Evolutionary conservation across 2,329 filamentous ascomycete genomes (phyloP), one percentile per base, ranked within the genome.

Genomic region (Aspergillus novoparasiticus): DNA sequence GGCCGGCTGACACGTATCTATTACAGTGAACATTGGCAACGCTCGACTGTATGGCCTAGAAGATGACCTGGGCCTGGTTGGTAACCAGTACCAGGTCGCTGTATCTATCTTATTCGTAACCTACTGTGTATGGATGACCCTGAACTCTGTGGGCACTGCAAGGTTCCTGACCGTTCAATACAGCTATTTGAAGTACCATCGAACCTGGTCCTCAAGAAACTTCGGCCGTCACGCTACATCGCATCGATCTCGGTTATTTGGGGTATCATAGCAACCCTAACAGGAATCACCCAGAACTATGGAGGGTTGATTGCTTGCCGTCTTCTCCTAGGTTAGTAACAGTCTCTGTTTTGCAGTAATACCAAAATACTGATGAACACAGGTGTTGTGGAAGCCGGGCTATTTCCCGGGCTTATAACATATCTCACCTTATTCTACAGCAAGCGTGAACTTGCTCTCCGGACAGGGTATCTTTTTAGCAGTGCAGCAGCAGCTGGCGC

Each of bases 341-440:
- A 11, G 4, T 26, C 12, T 6, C 6, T 11, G 16, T n/a, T 36
- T 1, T 19, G 10, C n/a, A 12, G 11, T 19, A 1, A 12, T 32
- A 23, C 21, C 45, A 39, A 36, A 12, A 23, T 45, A 28, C 53
- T 65, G 6, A 68, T 36, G 9, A 16, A 28, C 19, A 26, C 48
- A 69, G 90, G 90, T 6, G 81, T 85, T 8, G 83, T 91, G 45
- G 90, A 92, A 76, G 89, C 89, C 0, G 90, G 89, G 0, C 79
- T 92, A 0, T 91, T 92, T 67, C 90, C 90, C 0, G 89, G 90
- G 0, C 68, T 80, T n/a, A 78, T 90, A 67, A 88, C 86, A 6
- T 92, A 92, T 68, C 82, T 93, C 21, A 92, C 90, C 0, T 85
- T 92, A 67, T 93, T 92, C 81, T 93, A 93, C 78, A 90, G 87